Conservation (phyloP, 768 basidiomycete genomes). For the Rhodotorula babjevae region DNA sequence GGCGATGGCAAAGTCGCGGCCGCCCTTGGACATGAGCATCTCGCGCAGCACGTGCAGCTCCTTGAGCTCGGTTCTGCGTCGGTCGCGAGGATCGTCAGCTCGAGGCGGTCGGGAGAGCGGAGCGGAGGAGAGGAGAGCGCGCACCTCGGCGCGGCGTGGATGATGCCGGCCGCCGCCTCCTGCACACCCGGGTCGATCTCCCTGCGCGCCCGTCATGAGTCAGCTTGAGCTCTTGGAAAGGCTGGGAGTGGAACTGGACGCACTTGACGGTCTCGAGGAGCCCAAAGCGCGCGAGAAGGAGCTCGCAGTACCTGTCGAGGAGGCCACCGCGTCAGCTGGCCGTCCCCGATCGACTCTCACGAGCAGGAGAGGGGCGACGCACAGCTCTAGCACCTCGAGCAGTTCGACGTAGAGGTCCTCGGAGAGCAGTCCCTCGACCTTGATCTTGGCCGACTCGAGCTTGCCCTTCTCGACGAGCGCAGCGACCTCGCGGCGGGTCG, state of each 20-base stretch:
- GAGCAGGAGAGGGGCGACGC: not conserved
- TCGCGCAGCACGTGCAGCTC: constrained; percentile 78
- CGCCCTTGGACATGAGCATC: constrained; percentile 92
- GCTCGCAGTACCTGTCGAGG: constrained; percentile 60
- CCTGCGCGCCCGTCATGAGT: constrained; percentile 45
- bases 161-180: constrained; percentile 82
- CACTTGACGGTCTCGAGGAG: constrained; percentile 77
- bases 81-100: too few relatives aligned
- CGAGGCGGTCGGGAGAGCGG: too few relatives aligned
- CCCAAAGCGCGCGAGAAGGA: constrained; percentile 86
- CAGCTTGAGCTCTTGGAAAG: not conserved
- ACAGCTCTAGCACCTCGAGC: constrained; percentile 85
- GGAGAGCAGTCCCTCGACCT: constrained; percentile 50
- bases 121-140: constrained; percentile 49
- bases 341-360: too few relatives aligned
- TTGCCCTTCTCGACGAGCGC: constrained; percentile 71
- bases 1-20: constrained; percentile 78
- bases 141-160: constrained; percentile 84
- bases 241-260: constrained; percentile 8
- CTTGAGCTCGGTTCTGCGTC: constrained; percentile 34
- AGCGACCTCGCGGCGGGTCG: constrained; percentile 71
- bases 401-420: constrained; percentile 39
- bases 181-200: constrained; percentile 80
- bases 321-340: too few relatives aligned
- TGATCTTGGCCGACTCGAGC: constrained; percentile 75